phyloP scores from a whole-genome alignment of 441 rosid genomes.

The Viola pubescens region DNA sequence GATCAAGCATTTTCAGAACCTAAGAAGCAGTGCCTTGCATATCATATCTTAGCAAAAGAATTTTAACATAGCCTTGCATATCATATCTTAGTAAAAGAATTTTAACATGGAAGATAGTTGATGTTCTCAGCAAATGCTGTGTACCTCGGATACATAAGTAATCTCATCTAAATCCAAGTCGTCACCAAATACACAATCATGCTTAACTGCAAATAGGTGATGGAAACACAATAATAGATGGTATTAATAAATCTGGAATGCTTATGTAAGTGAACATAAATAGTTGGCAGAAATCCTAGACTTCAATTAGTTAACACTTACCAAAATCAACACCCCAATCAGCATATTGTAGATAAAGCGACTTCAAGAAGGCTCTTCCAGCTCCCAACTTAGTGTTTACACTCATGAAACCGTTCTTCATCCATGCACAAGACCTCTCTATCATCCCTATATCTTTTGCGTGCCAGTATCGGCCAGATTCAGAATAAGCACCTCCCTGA shows the following conservation, averaged over 20 bases:
- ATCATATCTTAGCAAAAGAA: conserved; percentile 8
- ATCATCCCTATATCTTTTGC: conserved; percentile 70
- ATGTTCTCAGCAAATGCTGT: neutral
- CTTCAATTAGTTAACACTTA: conserved; percentile 24
- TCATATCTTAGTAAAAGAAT: conserved; percentile 10
- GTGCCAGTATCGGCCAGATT: conserved; percentile 56
- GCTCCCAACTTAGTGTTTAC: conserved; percentile 60
- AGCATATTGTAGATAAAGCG: conserved; percentile 71
- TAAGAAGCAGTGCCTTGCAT: conserved; percentile 21
- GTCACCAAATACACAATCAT: conserved; percentile 79
- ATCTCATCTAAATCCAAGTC: conserved; percentile 73
- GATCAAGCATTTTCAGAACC: conserved; percentile 62
- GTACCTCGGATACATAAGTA: conserved; percentile 64
- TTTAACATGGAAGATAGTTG: conserved; percentile 8
- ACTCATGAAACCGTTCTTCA: conserved; percentile 86
- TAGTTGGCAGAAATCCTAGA: neutral
- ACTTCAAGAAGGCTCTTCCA: conserved; percentile 82
- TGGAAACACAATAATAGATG: conserved; percentile 3
- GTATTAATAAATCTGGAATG: neutral
- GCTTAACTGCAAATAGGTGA: conserved; percentile 47
- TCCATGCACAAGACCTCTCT: conserved; percentile 90
- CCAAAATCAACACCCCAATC: conserved; percentile 96
- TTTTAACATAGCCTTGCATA: conserved; percentile 9
- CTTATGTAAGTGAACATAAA: neutral
- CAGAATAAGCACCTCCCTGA: conserved; percentile 60